These are phyloP conservation scores for Trypanosoma conorhini DNA, from an alignment of 208 protist genomes.

Conservation along the genomic window DNA sequence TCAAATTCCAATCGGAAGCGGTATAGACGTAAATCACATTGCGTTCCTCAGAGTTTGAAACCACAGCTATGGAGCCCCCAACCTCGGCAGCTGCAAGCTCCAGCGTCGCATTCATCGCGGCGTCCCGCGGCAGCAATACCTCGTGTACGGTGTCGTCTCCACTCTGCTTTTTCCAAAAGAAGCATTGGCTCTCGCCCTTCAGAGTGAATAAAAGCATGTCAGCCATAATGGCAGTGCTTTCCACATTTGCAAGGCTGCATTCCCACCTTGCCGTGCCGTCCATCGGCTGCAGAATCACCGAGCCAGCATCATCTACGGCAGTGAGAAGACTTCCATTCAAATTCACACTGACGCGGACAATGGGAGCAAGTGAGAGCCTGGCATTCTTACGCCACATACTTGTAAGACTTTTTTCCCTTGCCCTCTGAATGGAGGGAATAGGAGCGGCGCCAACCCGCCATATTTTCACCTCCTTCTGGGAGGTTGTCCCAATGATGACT, in stretches of 20 bases:
- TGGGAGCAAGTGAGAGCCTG: slow-evolving; percentile 52
- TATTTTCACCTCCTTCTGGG: slow-evolving; percentile 46
- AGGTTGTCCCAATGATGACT: slow-evolving; percentile 53
- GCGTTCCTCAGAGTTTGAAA: slow-evolving; percentile 21
- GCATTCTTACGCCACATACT: slow-evolving; percentile 58
- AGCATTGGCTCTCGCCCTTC: slow-evolving; percentile 12
- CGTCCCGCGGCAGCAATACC: slow-evolving; percentile 27
- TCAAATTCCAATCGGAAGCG: slow-evolving; percentile 21
- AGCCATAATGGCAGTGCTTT: slow-evolving; percentile 35
- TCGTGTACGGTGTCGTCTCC: slow-evolving; percentile 3
- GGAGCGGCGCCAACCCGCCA: slow-evolving; percentile 45
- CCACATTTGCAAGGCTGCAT: slow-evolving; percentile 25
- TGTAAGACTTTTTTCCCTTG: slow-evolving; percentile 48
- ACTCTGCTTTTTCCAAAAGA: slow-evolving; percentile 21
- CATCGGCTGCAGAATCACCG: slow-evolving; percentile 46
- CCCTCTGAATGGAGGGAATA: slow-evolving; percentile 54
- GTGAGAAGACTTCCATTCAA: slow-evolving; percentile 29
- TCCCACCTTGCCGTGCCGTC: slow-evolving; percentile 27
- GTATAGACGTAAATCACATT: slow-evolving; percentile 36
- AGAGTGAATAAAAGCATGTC: slow-evolving; percentile 39
- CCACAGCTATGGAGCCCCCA: slow-evolving; percentile 21
- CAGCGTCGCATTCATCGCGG: slow-evolving; percentile 13
- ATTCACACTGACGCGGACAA: slow-evolving; percentile 44
- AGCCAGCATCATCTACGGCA: slow-evolving; percentile 27
- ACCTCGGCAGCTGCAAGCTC: slow-evolving; percentile 7